Percentiles rank a stretch among this genome's conserved stretches.
Evolutionary conservation across 2,329 filamentous ascomycete genomes (phyloP).

Genomic region (Sclerotinia glacialis): DNA sequence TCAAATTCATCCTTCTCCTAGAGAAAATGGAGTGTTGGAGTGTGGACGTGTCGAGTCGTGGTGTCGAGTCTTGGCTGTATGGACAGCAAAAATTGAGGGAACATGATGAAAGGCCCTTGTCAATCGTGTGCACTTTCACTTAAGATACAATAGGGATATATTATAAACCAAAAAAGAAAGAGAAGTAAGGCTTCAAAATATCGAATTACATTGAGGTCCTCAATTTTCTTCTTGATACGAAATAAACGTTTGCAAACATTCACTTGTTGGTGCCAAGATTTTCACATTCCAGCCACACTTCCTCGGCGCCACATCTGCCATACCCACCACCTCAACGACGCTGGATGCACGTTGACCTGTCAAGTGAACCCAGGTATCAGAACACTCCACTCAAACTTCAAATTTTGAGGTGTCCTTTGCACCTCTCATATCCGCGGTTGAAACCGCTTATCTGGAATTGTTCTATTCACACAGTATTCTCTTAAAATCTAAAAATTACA

Average conservation of each 20-base stretch:
- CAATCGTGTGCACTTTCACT: background rate
- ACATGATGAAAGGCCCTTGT: background rate
- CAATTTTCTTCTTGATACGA: too few species aligned
- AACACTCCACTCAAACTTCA: constrained; percentile 5
- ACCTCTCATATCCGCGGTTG: constrained; percentile 1
- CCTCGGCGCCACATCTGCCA: background rate
- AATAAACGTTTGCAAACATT: background rate
- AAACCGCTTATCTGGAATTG: background rate
- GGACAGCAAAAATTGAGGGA: background rate
- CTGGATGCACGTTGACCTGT: background rate
- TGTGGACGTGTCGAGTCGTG: too few species aligned
- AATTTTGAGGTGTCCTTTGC: constrained; percentile 19
- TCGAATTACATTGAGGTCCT: too few species aligned
- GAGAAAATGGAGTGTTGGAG: background rate
- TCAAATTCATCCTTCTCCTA: too few species aligned
- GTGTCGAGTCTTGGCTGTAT: too few species aligned
- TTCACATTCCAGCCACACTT: constrained; percentile 4
- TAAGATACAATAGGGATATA: background rate
- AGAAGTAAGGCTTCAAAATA: background rate
- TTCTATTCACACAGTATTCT: background rate
- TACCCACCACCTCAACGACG: background rate
- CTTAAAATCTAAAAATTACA: background rate
- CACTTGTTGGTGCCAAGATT: background rate
- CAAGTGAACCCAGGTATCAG: background rate
- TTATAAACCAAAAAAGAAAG: background rate